phyloP scores from a whole-genome alignment of 495 filamentous ascomycete genomes.

The Cryomyces antarcticus region DNA sequence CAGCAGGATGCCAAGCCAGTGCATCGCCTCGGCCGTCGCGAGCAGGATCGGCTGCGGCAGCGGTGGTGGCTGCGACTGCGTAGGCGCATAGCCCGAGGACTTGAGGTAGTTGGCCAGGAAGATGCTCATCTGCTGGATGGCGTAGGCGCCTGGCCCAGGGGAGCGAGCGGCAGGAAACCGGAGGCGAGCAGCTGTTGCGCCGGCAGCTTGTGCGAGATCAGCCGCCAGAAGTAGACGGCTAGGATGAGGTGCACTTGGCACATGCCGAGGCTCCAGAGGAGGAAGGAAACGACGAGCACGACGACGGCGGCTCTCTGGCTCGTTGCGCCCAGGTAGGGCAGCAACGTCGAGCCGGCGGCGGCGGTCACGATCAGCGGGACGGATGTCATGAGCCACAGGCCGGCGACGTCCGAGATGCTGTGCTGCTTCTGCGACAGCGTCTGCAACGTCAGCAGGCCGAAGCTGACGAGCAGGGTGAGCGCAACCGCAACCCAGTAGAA shows the following conservation, averaged over 20 bases:
- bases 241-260: slow-evolving; percentile 1
- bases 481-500: slow-evolving; percentile 1
- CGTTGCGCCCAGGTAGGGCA: background rate
- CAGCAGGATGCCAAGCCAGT: slow-evolving; percentile 5
- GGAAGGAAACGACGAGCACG: slow-evolving; percentile 1
- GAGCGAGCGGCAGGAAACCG: background rate
- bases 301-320: background rate
- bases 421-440: background rate
- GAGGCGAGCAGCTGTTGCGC: slow-evolving; percentile 1
- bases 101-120: background rate
- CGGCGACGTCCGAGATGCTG: background rate
- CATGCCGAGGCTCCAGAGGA: background rate
- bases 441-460: background rate
- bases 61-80: background rate
- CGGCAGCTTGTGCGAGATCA: slow-evolving; percentile 22
- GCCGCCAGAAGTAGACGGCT: slow-evolving; percentile 3
- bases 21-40: background rate
- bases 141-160: slow-evolving; percentile 1
- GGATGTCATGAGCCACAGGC: slow-evolving; percentile 2
- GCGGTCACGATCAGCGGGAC: slow-evolving; percentile 1
- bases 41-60: background rate
- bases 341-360: background rate
- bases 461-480: background rate
- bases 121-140: slow-evolving; percentile 1
- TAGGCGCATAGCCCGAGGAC: background rate